Evolutionary conservation across 768 basidiomycete genomes (phyloP), one percentile per base, ranked within the genome.

Genomic region (Lactarius trivialis): DNA sequence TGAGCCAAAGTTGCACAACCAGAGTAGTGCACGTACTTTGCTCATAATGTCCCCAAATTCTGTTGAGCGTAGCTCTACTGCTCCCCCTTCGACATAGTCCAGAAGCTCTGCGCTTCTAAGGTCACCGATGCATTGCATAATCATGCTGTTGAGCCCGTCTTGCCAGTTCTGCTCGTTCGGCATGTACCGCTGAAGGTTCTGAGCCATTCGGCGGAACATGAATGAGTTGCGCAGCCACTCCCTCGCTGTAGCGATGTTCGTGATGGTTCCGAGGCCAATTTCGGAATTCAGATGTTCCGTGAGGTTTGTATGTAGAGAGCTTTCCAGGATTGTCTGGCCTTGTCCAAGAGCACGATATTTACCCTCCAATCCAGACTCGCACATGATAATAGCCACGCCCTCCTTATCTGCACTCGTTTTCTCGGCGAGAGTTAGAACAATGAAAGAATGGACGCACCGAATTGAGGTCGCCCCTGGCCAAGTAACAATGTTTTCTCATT

Each of bases 221-320:
- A 98, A 99, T 0, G 95, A 91, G 58, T 81, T 84, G 24, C 79
- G 81, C 28, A 96, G 74, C 97, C 97, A 99, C 17, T 79, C 75
- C 67, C 88, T 89, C 1, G 93, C 96, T 7, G 81, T 82, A 2
- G 79, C 73, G 4, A 89, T 63, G 67, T 81, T 78, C 4, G 79
- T 84, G 69, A 99, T 94, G 0, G 95, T 94, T 2, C 85, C 83
- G 11, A 98, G 79, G 0, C 88, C 88, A 58, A 98, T 88, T 75
- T 99, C 96, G 2, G 93, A 93, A 70, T 98, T 98, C 66, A 99
- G 75, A 72, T 98, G 94, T 71, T 98, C 96, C 3, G 85, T 76
- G 7, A 99, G 81, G 70, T 91, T 89, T 54, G 76, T 75, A 72
- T 97, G 93, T 11, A 95, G 81, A 62, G 80, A 86, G 69, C 91